Percentiles rank a stretch among this genome's conserved stretches.
Conservation (phyloP, 768 basidiomycete species). For the Sarcodon aspratus region DNA sequence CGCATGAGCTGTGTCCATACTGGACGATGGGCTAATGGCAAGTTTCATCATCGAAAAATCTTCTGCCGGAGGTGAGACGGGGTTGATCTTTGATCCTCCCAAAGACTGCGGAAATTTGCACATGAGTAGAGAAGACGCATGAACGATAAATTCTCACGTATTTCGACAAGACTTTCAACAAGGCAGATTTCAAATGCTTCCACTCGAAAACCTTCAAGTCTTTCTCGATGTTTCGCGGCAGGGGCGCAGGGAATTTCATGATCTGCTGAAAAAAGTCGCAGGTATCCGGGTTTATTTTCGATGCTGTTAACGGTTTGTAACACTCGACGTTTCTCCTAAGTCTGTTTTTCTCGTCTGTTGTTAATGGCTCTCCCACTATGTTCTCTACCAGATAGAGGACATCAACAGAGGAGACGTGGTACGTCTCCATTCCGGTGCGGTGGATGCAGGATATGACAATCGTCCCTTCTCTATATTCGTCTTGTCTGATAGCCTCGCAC, state of each 20-base stretch:
- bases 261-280: slow-evolving; percentile 90
- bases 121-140: neutral
- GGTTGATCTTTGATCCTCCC: neutral
- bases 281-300: slow-evolving; percentile 70
- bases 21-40: neutral
- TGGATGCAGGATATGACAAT: slow-evolving; percentile 94
- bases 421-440: slow-evolving; percentile 62
- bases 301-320: slow-evolving; percentile 81
- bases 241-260: slow-evolving; percentile 92
- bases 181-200: slow-evolving; percentile 54
- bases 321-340: slow-evolving; percentile 92
- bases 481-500: slow-evolving; percentile 64
- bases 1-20: neutral
- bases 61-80: neutral
- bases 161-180: slow-evolving; percentile 77
- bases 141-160: slow-evolving; percentile 38
- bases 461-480: slow-evolving; percentile 61
- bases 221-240: slow-evolving; percentile 95
- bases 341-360: slow-evolving; percentile 93
- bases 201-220: slow-evolving; percentile 85
- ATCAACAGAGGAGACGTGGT: slow-evolving; percentile 91
- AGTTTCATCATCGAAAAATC: neutral
- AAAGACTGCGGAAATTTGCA: neutral
- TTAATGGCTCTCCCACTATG: slow-evolving; percentile 62
- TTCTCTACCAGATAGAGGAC: slow-evolving; percentile 89